Base-by-base conservation (phyloP, 2,329 filamentous ascomycete species). In the Domatiomyces globalis region DNA sequence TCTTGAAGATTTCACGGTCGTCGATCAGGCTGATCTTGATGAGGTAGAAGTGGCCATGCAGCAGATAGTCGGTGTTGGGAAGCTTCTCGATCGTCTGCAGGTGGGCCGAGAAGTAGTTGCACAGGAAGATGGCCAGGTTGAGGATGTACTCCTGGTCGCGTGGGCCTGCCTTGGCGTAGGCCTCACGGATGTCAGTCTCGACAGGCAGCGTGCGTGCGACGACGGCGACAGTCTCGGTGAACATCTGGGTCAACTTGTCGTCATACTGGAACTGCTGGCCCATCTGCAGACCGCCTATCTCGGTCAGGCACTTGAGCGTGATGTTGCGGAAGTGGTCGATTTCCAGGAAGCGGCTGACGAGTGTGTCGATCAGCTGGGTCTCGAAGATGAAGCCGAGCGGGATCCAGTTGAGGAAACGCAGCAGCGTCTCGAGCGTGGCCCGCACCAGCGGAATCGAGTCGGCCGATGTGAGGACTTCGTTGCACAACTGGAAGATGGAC, bases 391-490 rank as follows among this genome's bases (percentile, higher is more conserved):
- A 98, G 52, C 94, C 92, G 42, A 98, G 74, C 0, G 92, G 92
- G 52, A 98, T 98, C 92, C 92, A 98, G 75, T 96, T 96, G 67
- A 95, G 85, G 70, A 98, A 98, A 54, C 89, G 86, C 50, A 98
- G 78, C 36, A 98, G 75, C 0, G 92, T 98, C 72, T 96, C 89
- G 50, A 98, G 78, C 0, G 92, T 98, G n/a, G 90, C 87, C 72
- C 92, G 94, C 71, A 98, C 83, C 51, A 98, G 75, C 63, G 83
- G 94, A 42, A 85, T 78, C 68, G 94, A 87, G 62, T 84, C 87
- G 45, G 90, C 92, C 29, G 87, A 92, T 62, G 84, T 87, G 59
- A 98, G 76, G 49, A 98, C 90, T 67, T 98, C 90, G 47, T 88
- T 89, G 73, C 94, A 98, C 33, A 98, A 80, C 70, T 94, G 87